These are phyloP conservation scores for Gyrodon lividus DNA, from an alignment of 768 basidiomycete genomes.

Conservation along the genomic window DNA sequence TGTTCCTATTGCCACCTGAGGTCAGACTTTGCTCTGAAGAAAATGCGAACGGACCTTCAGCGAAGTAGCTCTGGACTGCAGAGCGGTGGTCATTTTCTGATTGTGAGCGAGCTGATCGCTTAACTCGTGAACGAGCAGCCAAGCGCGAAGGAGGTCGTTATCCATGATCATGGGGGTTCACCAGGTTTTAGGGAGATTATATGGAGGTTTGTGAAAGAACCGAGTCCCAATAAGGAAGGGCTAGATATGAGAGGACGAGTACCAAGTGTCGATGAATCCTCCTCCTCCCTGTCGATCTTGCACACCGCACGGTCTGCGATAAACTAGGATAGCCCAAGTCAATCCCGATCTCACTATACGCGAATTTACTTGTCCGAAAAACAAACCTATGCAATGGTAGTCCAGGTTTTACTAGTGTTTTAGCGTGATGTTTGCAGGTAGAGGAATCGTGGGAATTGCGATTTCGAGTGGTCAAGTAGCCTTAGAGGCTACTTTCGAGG, in stretches of 20 bases:
- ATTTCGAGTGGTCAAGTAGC: not conserved
- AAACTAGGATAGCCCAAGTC: not conserved
- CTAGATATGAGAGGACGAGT: not conserved
- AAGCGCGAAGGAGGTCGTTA: conserved; percentile 68
- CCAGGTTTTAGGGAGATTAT: not conserved
- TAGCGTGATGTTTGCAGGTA: not conserved
- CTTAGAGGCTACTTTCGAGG: not conserved
- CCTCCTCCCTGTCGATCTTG: not conserved
- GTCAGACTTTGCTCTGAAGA: conserved; percentile 6
- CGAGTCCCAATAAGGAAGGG: conserved; percentile 8
- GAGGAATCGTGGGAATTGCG: conserved; percentile 20
- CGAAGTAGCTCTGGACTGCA: conserved; percentile 66
- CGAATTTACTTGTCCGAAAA: not conserved
- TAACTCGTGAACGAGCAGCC: conserved; percentile 79
- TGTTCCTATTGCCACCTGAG: conserved; percentile 52
- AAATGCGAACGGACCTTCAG: conserved; percentile 60
- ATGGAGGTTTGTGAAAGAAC: not conserved
- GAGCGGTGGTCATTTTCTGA: conserved; percentile 64
- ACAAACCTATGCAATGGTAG: not conserved
- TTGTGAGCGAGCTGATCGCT: conserved; percentile 82
- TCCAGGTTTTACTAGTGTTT: not conserved
- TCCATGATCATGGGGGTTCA: conserved; percentile 48
- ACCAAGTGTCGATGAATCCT: not conserved
- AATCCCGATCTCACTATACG: not conserved
- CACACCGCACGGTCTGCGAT: not conserved